Percentiles rank a stretch among this genome's conserved stretches.
Evolutionary conservation across 2,329 filamentous ascomycete genomes (phyloP).

Genomic region (Xylaria sp.): DNA sequence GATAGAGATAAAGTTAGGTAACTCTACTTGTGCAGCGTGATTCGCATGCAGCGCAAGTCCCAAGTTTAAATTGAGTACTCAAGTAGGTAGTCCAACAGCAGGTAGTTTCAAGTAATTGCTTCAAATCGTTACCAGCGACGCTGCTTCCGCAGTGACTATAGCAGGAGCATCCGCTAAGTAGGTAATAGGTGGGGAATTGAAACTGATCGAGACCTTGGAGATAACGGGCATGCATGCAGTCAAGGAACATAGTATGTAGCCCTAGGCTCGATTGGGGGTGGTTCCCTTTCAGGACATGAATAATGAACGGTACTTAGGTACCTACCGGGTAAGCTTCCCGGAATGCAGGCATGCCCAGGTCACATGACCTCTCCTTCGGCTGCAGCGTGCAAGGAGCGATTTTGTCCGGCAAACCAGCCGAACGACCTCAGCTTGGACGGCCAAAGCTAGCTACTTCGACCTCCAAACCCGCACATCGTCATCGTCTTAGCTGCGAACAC

Average conservation of each 20-base stretch:
- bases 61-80: neutral
- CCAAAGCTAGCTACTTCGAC: constrained; percentile 20
- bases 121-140: neutral
- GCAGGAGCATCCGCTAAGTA: constrained; percentile 4
- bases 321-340: constrained; percentile 11
- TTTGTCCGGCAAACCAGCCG: constrained; percentile 28
- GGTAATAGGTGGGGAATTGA: constrained; percentile 1
- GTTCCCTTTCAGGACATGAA: neutral
- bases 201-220: neutral
- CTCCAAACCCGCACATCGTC: constrained; percentile 34
- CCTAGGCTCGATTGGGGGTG: neutral
- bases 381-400: constrained; percentile 29
- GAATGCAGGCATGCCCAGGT: neutral
- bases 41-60: neutral
- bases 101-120: neutral
- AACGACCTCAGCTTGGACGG: constrained; percentile 18
- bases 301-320: neutral
- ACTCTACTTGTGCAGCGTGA: constrained; percentile 13
- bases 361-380: constrained; percentile 32
- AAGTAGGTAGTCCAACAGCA: neutral
- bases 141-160: neutral
- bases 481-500: constrained; percentile 42
- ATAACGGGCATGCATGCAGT: constrained; percentile 16
- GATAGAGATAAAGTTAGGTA: constrained; percentile 18
- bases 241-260: neutral